Percentiles rank a stretch among this genome's conserved stretches.
phyloP scores from a whole-genome alignment of 2,329 filamentous ascomycete genomes.

The Botrytis paeoniae region DNA sequence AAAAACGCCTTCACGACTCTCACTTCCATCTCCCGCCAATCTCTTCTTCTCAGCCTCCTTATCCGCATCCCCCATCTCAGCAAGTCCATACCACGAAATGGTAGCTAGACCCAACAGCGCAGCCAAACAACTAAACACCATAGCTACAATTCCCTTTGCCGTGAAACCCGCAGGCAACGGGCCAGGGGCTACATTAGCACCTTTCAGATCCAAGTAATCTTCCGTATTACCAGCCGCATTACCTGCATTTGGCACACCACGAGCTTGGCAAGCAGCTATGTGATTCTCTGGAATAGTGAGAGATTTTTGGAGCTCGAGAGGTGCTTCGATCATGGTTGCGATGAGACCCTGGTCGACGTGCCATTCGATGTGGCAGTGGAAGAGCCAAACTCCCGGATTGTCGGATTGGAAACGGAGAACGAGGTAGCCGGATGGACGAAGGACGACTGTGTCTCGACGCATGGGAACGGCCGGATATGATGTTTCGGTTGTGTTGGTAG shows the following conservation, averaged over 20 bases:
- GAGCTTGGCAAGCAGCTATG: slow-evolving; percentile 54
- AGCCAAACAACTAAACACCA: slow-evolving; percentile 35
- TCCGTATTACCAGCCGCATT: slow-evolving; percentile 73
- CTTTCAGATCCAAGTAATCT: slow-evolving; percentile 60
- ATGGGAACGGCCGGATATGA: slow-evolving; percentile 56
- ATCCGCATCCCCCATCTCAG: slow-evolving; percentile 36
- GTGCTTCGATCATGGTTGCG: slow-evolving; percentile 51
- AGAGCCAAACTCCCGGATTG: slow-evolving; percentile 69
- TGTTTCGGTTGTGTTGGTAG: slow-evolving; percentile 44
- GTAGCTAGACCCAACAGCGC: slow-evolving; percentile 34
- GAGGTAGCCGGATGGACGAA: slow-evolving; percentile 64
- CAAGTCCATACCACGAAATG: slow-evolving; percentile 36
- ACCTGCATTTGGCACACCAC: slow-evolving; percentile 52
- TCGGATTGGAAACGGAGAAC: slow-evolving; percentile 66
- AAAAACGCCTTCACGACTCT: neutral
- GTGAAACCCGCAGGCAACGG: slow-evolving; percentile 36
- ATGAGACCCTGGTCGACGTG: slow-evolving; percentile 66
- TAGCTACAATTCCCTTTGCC: slow-evolving; percentile 34
- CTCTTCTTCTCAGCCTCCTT: slow-evolving; percentile 28
- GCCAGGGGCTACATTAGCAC: slow-evolving; percentile 40
- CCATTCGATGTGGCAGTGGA: slow-evolving; percentile 83
- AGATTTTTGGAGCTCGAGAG: slow-evolving; percentile 33
- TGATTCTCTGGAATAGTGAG: slow-evolving; percentile 59
- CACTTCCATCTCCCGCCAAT: neutral
- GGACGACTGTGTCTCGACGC: slow-evolving; percentile 64